Base-by-base conservation (phyloP, 2,329 filamentous ascomycete genomes). In the Pezizomycotina sp. region DNA sequence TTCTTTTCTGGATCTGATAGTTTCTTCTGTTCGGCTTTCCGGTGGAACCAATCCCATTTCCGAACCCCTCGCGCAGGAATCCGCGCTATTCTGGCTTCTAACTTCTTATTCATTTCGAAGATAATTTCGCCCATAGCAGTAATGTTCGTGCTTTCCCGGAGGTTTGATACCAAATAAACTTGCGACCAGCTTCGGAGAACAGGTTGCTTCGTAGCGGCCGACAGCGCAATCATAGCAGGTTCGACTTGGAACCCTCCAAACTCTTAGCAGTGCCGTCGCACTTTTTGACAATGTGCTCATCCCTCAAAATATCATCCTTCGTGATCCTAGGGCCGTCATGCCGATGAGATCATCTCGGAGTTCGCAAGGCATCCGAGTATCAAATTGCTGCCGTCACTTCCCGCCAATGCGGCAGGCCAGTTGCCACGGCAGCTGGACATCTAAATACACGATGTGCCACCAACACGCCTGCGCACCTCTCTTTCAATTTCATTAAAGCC, bases 381-480 rank as follows among this genome's bases (percentile, higher is more conserved):
- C 49, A 25, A 45, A 50, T 9, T 35, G 27, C 36, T 41, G 13
- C 48, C 49, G 14, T 46, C 37, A 22, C 48, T 49, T 14, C 49
- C 49, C 9, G 46, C 48, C 5, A 51, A 38, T 1, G 49, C 1
- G 49, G 49, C 6, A 51, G 38, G n/a, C 49, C 49, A 5, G 49
- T 50, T 8, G 49, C 49, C 19, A 51, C 50, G 7, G 49, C 48
- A n/a, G 45, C 46, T 51, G 49, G 7, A 50, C 38, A 24, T 51
- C 49, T 7, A 51, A 42, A 29, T 50, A 48, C 29, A 50, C 32
- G n/a, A 53, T 50, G 23, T 53, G 52, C 52, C 52, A 53, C 52
- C 52, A 54, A 54, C 43, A 4, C 52, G 43, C 5, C 52, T 49
- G 10, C 52, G 50, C 16, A 54, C 47, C 37, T 54, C 52, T 19